Conservation (phyloP, 1,284 basidiomycete species). For the Ustilago loliicola region DNA sequence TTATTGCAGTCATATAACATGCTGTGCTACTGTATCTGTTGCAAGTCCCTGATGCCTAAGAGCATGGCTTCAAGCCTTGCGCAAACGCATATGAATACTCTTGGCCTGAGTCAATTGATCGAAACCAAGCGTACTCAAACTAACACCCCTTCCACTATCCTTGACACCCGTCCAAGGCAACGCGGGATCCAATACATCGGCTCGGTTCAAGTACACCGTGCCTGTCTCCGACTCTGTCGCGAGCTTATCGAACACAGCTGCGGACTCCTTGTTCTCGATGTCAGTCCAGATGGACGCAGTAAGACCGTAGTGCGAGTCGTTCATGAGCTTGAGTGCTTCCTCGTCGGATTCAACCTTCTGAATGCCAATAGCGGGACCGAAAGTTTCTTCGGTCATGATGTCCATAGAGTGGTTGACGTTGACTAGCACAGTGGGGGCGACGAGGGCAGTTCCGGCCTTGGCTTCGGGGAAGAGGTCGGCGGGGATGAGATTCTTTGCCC, state of each 20-base stretch:
- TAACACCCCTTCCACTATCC: constrained; percentile 89
- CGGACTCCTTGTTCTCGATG: constrained; percentile 75
- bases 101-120: constrained; percentile 55
- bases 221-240: constrained; percentile 84
- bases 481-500: constrained; percentile 34
- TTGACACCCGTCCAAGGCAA: constrained; percentile 94
- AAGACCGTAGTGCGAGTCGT: constrained; percentile 93
- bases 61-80: constrained; percentile 48
- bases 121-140: constrained; percentile 83
- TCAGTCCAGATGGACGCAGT: constrained; percentile 95
- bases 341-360: constrained; percentile 87
- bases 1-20: neutral
- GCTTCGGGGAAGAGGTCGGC: constrained; percentile 77
- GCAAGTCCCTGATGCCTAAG: no score
- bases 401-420: constrained; percentile 93
- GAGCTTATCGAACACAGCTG: constrained; percentile 79
- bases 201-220: constrained; percentile 89
- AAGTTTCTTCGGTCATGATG: constrained; percentile 81
- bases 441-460: constrained; percentile 80
- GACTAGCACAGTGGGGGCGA: constrained; percentile 88
- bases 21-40: no score
- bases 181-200: constrained; percentile 83
- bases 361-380: constrained; percentile 88
- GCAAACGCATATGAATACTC: constrained; percentile 57
- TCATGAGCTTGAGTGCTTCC: constrained; percentile 89